These are phyloP conservation scores for Bretziella fagacearum DNA, from an alignment of 2,329 filamentous ascomycete species.

Conservation along the genomic window DNA sequence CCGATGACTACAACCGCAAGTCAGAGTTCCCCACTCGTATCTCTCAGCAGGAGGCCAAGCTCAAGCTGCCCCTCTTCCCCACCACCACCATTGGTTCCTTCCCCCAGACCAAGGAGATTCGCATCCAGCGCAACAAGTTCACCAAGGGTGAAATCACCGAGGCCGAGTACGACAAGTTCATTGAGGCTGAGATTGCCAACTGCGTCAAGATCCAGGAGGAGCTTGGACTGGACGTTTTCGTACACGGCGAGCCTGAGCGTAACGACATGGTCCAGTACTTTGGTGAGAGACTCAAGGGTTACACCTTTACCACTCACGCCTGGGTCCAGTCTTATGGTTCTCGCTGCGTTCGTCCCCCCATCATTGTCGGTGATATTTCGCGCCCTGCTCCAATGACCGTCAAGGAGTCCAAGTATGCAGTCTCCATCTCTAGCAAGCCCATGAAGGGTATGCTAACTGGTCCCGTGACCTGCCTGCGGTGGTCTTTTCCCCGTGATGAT, in stretches of 20 bases:
- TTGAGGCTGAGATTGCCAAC: slow-evolving; percentile 94
- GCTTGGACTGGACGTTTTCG: slow-evolving; percentile 89
- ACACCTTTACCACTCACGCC: slow-evolving; percentile 96
- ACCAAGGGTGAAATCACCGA: slow-evolving; percentile 94
- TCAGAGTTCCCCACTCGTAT: slow-evolving; percentile 76
- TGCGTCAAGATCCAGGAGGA: slow-evolving; percentile 96
- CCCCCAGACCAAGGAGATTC: slow-evolving; percentile 98
- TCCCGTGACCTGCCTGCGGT: slow-evolving; percentile 94
- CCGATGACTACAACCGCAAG: slow-evolving; percentile 80
- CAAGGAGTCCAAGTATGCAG: slow-evolving; percentile 99
- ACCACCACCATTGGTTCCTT: slow-evolving; percentile 99
- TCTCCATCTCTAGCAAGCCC: slow-evolving; percentile 89
- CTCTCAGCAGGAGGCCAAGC: slow-evolving; percentile 72
- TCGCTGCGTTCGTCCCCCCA: slow-evolving; percentile 92
- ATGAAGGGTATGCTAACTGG: slow-evolving; percentile 99
- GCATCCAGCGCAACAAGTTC: slow-evolving; percentile 91
- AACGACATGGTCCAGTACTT: slow-evolving; percentile 99
- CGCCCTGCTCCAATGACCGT: slow-evolving; percentile 96
- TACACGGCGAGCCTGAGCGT: slow-evolving; percentile 97
- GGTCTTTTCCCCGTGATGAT: slow-evolving; percentile 99
- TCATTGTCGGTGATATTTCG: slow-evolving; percentile 97
- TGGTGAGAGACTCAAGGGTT: slow-evolving; percentile 89
- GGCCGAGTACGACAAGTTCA: slow-evolving; percentile 94
- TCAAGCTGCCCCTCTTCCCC: slow-evolving; percentile 91
- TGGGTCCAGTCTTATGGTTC: slow-evolving; percentile 99